phyloP scores from a whole-genome alignment of 208 protist genomes.

The Trypanosoma vivax region DNA sequence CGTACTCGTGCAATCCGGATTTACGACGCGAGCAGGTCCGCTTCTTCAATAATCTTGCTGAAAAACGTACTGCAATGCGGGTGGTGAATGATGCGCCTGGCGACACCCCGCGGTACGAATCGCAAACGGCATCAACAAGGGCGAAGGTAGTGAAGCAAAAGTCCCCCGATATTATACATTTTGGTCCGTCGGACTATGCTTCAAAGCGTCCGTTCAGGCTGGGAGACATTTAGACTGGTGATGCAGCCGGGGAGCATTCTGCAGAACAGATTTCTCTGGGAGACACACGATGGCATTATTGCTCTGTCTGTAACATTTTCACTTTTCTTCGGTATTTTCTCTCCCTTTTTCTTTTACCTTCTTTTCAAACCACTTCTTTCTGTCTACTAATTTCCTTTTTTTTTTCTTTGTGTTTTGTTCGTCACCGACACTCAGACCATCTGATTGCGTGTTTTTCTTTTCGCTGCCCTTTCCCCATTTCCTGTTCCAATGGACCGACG shows the following conservation, averaged over 20 bases:
- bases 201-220: slow-evolving; percentile 13
- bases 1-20: slow-evolving; percentile 63
- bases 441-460: no score
- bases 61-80: slow-evolving; percentile 1
- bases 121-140: slow-evolving; percentile 15
- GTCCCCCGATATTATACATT: background rate
- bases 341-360: slow-evolving; percentile 6
- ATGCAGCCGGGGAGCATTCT: background rate
- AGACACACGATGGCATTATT: background rate
- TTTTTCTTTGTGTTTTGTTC: background rate
- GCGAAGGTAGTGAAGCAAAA: slow-evolving; percentile 8
- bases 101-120: background rate
- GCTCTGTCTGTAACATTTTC: background rate
- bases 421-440: no score
- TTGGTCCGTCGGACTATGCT: slow-evolving; percentile 22
- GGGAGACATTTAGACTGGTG: background rate
- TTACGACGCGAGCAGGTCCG: slow-evolving; percentile 68
- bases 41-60: slow-evolving; percentile 53
- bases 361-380: background rate
- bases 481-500: no score
- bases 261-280: background rate
- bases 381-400: background rate
- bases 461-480: no score
- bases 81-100: background rate
- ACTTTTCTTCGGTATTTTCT: background rate